A percentile compares a stretch with the other conserved stretches of the same genome.
These are phyloP conservation scores for Mychonastes homosphaera DNA, from an alignment of 139 green algal genomes.

Conservation along the genomic window DNA sequence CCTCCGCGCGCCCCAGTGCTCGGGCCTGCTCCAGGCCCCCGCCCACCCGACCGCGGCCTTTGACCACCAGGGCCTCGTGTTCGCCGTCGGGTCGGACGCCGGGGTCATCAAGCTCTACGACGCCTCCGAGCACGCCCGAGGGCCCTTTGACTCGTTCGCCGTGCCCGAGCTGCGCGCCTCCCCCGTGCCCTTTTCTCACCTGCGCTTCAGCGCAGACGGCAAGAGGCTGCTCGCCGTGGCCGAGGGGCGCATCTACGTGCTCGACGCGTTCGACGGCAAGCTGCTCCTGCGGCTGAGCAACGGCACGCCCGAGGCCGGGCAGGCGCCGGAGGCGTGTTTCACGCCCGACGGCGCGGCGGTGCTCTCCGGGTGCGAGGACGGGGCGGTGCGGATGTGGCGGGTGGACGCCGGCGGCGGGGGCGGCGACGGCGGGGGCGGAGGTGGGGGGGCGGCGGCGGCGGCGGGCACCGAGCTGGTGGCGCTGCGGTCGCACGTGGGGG, in stretches of 20 bases:
- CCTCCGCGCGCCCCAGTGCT: slow-evolving; percentile 58
- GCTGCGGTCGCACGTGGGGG: background rate
- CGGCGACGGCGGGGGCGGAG: background rate
- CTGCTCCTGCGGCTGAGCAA: slow-evolving; percentile 25
- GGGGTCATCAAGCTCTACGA: slow-evolving; percentile 84
- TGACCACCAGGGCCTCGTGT: slow-evolving; percentile 80
- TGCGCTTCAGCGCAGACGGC: slow-evolving; percentile 74
- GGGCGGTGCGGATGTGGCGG: slow-evolving; percentile 53
- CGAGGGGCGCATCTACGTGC: slow-evolving; percentile 48
- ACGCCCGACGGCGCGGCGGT: slow-evolving; percentile 49
- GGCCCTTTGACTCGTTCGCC: slow-evolving; percentile 75
- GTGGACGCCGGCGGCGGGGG: slow-evolving; percentile 16
- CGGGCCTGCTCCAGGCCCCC: slow-evolving; percentile 48
- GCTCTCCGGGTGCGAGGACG: slow-evolving; percentile 34
- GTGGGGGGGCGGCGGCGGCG: background rate
- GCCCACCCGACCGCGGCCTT: slow-evolving; percentile 47
- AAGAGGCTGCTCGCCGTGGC: slow-evolving; percentile 57
- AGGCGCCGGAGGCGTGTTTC: slow-evolving; percentile 59
- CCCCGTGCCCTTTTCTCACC: slow-evolving; percentile 36
- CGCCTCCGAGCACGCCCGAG: slow-evolving; percentile 55
- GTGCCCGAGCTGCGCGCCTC: slow-evolving; percentile 42
- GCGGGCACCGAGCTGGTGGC: background rate
- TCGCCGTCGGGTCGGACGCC: slow-evolving; percentile 61
- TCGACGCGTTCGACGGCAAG: slow-evolving; percentile 65
- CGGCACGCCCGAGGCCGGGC: slow-evolving; percentile 32